These are phyloP conservation scores for Mycena floridula DNA, from an alignment of 768 basidiomycete genomes.

Conservation along the genomic window DNA sequence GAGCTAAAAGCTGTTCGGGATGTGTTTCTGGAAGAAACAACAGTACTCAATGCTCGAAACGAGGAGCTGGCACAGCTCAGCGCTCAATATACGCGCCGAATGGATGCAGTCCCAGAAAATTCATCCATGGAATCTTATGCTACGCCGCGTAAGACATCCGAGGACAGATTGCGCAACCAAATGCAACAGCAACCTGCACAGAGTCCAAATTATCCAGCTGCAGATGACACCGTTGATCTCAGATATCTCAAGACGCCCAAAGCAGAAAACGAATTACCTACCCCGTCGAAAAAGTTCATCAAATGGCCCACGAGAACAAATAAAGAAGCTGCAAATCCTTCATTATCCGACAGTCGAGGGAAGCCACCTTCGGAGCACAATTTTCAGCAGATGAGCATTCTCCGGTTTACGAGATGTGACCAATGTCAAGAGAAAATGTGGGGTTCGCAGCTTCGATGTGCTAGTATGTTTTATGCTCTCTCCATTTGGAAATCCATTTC, in stretches of 20 bases:
- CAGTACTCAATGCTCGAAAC: slow-evolving; percentile 84
- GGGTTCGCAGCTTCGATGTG: slow-evolving; percentile 92
- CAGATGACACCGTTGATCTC: slow-evolving; percentile 42
- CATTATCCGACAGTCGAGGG: slow-evolving; percentile 28
- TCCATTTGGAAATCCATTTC: slow-evolving; percentile 2
- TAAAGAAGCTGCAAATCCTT: slow-evolving; percentile 32
- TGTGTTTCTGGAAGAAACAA: slow-evolving; percentile 85
- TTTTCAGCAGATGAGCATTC: slow-evolving; percentile 84
- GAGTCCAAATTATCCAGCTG: slow-evolving; percentile 36
- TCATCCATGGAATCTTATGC: slow-evolving; percentile 17
- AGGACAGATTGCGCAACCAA: slow-evolving; percentile 15
- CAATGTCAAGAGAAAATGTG: slow-evolving; percentile 98
- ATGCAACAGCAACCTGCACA: slow-evolving; percentile 26
- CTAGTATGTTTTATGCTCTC: slow-evolving; percentile 47
- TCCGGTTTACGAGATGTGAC: slow-evolving; percentile 90
- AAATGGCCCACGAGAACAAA: slow-evolving; percentile 63
- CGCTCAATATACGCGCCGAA: slow-evolving; percentile 72
- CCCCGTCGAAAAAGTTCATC: slow-evolving; percentile 54
- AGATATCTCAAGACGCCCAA: slow-evolving; percentile 32
- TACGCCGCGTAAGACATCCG: not conserved
- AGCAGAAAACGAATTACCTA: slow-evolving; percentile 39
- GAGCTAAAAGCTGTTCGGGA: slow-evolving; percentile 87
- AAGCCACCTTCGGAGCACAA: slow-evolving; percentile 60
- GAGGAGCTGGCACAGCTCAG: slow-evolving; percentile 89
- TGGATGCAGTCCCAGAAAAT: slow-evolving; percentile 47